Percentiles rank a stretch among this genome's conserved stretches.
phyloP scores from a whole-genome alignment of 2,329 filamentous ascomycete genomes.

The Colletotrichum echinochloae region DNA sequence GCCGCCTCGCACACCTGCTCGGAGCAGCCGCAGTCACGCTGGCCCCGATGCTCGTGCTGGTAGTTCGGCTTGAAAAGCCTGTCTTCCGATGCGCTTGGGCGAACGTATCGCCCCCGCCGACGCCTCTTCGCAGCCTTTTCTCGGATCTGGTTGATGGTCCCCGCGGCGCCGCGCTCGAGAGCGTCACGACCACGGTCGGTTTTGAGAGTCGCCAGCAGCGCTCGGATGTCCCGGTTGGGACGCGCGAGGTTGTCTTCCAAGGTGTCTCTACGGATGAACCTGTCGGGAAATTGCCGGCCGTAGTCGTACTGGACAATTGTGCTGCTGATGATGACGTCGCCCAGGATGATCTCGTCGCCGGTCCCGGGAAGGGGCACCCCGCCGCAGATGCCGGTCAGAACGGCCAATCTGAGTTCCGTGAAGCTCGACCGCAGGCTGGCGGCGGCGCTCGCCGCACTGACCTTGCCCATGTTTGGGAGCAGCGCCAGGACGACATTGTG shows the following conservation, averaged over 20 bases:
- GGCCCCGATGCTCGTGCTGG: constrained; percentile 48
- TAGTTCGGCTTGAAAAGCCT: constrained; percentile 48
- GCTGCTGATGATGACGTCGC: constrained; percentile 51
- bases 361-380: constrained; percentile 46
- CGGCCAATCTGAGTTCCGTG: constrained; percentile 47
- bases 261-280: constrained; percentile 45
- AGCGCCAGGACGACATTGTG: constrained; percentile 46
- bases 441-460: constrained; percentile 44
- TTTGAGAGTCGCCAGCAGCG: constrained; percentile 40
- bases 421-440: constrained; percentile 51
- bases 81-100: constrained; percentile 48
- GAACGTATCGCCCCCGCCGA: constrained; percentile 41
- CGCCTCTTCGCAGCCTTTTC: background rate
- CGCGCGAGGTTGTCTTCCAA: constrained; percentile 44
- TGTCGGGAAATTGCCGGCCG: constrained; percentile 44
- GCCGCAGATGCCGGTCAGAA: constrained; percentile 57
- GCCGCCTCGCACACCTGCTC: constrained; percentile 43
- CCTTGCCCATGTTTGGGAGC: constrained; percentile 47
- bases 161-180: constrained; percentile 24
- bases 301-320: constrained; percentile 47
- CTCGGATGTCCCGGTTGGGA: constrained; percentile 47
- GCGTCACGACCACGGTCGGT: constrained; percentile 34
- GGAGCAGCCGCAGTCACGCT: background rate
- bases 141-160: background rate
- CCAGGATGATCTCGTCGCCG: constrained; percentile 44